Base-by-base conservation (phyloP, 768 basidiomycete species). In the Xerocomellus chrysenteron region DNA sequence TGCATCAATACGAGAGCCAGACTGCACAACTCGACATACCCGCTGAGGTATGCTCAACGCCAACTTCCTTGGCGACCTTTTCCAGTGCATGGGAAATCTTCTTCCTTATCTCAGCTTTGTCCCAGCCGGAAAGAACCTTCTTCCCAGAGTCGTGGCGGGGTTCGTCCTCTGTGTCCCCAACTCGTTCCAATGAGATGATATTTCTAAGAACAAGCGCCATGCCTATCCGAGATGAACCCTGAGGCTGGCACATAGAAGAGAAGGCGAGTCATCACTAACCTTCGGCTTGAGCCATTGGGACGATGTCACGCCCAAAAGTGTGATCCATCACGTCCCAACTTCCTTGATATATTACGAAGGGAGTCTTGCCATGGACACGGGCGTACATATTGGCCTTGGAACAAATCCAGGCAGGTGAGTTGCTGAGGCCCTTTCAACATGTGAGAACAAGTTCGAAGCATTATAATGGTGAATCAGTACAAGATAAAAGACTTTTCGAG, bases 301-400 rank as follows among this genome's bases (percentile, higher is more conserved):
- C 17, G 4, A 49, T 26, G 17, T 49, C 48, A 7, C 36, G 36
- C n/a, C 26, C 16, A n/a, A 49, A 47, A 35, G 45, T 47, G n/a
- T 19, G 33, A 24, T 28, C 48, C 24, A 37, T n/a, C 17, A 49
- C 21, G 36, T 49, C 11, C 48, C 48, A 49, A n/a, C 12, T 36
- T 49, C 48, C 48, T 28, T 28, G 48, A 28, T 49, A 49, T 26
- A 49, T 39, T 11, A 37, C 48, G 24, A 49, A 49, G 7, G 48
- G 26, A 4, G 48, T 49, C 48, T 39, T 49, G 48, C 48, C 36
- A 39, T 39, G 36, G 21, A n/a, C 17, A 8, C 48, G 48, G 17
- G 48, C 48, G 9, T 49, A 49, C 48, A 49, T 49, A 5, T 49
- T 49, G 12, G 48, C 48, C 24, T 49, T 49, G 36, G 48, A 37